phyloP scores from a whole-genome alignment of 495 filamentous ascomycete genomes.

The Entonaema liquescens region DNA sequence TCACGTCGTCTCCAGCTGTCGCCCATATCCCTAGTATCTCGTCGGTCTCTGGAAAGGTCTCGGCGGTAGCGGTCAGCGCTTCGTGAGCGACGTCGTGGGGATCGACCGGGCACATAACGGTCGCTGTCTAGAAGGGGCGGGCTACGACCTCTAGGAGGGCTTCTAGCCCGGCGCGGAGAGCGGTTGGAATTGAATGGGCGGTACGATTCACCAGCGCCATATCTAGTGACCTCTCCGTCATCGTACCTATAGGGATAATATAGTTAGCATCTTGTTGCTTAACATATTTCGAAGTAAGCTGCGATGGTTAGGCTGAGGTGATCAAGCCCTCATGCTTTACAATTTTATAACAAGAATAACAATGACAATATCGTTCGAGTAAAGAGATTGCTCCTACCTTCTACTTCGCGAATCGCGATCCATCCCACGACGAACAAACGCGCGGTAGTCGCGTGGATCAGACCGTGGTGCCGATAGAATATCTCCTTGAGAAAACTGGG shows the following conservation, averaged over 20 bases:
- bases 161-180: slow-evolving; percentile 54
- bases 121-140: slow-evolving; percentile 52
- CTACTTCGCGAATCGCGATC: slow-evolving; percentile 49
- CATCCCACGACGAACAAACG: slow-evolving; percentile 16
- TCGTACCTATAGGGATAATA: slow-evolving; percentile 51
- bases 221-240: slow-evolving; percentile 63
- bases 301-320: not conserved
- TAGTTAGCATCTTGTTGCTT: slow-evolving; percentile 11
- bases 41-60: slow-evolving; percentile 46
- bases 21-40: slow-evolving; percentile 38
- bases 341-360: not conserved
- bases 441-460: not conserved
- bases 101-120: slow-evolving; percentile 46
- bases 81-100: slow-evolving; percentile 47
- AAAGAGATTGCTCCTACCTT: slow-evolving; percentile 42
- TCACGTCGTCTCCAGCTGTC: slow-evolving; percentile 55
- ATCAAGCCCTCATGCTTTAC: not conserved
- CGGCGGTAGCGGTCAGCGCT: slow-evolving; percentile 48
- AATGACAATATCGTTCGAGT: not conserved
- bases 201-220: slow-evolving; percentile 66
- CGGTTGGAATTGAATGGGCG: slow-evolving; percentile 60
- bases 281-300: not conserved
- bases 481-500: not conserved
- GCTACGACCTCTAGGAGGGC: slow-evolving; percentile 51
- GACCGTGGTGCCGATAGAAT: not conserved